Percentiles rank a stretch among this genome's conserved stretches.
These are phyloP conservation scores for Globisporangium camurandrum DNA, from an alignment of 352 stramenopile genomes.

Conservation along the genomic window DNA sequence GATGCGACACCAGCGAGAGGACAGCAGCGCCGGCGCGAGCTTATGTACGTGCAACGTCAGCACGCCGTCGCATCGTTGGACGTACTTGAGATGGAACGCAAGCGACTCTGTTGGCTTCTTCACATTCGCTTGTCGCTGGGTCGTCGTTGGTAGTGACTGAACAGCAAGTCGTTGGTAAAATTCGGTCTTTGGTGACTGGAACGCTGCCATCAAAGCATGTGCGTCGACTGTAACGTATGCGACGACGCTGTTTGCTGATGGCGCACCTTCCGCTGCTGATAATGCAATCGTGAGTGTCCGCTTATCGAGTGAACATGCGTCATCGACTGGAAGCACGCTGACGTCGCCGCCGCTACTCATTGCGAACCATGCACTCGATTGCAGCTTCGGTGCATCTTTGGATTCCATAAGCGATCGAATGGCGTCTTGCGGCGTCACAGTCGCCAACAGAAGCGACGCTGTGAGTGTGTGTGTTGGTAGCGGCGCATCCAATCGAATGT, in stretches of 20 bases:
- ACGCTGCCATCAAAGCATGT: neutral
- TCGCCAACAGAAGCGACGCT: neutral
- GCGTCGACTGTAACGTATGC: conserved; percentile 1
- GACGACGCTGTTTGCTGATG: neutral
- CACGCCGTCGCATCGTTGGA: conserved; percentile 4
- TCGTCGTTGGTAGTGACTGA: neutral
- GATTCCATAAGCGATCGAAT: neutral
- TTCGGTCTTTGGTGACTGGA: conserved; percentile 6
- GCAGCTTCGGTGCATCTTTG: neutral
- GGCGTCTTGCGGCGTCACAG: neutral
- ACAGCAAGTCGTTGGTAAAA: conserved; percentile 5
- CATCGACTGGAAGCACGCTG: conserved; percentile 1
- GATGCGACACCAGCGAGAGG: conserved; percentile 2
- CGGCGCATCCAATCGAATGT: conserved; percentile 2
- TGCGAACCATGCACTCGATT: neutral
- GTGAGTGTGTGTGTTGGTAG: neutral
- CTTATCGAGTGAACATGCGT: neutral
- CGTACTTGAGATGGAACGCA: conserved; percentile 5
- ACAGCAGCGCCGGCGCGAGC: neutral
- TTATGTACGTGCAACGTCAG: conserved; percentile 1
- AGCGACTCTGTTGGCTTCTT: neutral
- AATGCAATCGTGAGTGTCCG: neutral
- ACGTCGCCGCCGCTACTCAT: neutral
- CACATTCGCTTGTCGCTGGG: neutral
- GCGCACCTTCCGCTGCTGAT: neutral